Base-by-base conservation (phyloP, 345 rosid genomes). In the Eucalyptus erythrocorys region DNA sequence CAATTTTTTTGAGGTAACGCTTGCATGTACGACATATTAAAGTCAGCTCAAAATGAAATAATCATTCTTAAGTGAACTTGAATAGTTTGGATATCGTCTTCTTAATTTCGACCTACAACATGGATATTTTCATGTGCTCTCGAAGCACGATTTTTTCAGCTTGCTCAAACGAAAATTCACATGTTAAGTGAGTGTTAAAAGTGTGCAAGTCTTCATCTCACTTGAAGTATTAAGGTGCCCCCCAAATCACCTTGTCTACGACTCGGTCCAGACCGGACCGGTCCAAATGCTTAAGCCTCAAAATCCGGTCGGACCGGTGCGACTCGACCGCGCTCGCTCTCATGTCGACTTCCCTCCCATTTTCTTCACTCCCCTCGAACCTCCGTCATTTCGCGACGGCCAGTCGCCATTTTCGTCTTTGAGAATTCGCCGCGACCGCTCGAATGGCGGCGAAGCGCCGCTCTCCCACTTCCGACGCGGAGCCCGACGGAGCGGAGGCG, bases 381-480 rank as follows among this genome's bases (percentile, higher is more conserved):
- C 47, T 40, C 47, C 3, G 76, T n/a, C 37, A 64, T 64, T 64
- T 37, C 12, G 82, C 47, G 47, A 11, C 47, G 30, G 5, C 27
- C 47, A 40, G 5, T 76, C 30, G 47, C 42, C 82, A 76, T 6
- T 40, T 40, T 40, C 27, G 27, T 40, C 9, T 21, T 21, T 16
- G 82, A 21, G 82, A 22, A 76, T 76, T 76, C 42, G 47, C 82
- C 82, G 47, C 16, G 47, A 40, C 47, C 47, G 82, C 82, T 76
- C 47, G 47, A 59, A 93, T 93, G 94, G 86, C 59, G 34, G 68
- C 68, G 50, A 91, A 89, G 88, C 48, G n/a, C 14, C 85, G 84
- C 4, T 7, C 76, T 66, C 49, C 88, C 30, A 12, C 27, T 48
- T 89, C 90, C 19, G 91, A 76, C 34, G 88, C 92, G 40, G 92